phyloP scores from a whole-genome alignment of 148 eudicot genomes.

The Camellia sinensis region DNA sequence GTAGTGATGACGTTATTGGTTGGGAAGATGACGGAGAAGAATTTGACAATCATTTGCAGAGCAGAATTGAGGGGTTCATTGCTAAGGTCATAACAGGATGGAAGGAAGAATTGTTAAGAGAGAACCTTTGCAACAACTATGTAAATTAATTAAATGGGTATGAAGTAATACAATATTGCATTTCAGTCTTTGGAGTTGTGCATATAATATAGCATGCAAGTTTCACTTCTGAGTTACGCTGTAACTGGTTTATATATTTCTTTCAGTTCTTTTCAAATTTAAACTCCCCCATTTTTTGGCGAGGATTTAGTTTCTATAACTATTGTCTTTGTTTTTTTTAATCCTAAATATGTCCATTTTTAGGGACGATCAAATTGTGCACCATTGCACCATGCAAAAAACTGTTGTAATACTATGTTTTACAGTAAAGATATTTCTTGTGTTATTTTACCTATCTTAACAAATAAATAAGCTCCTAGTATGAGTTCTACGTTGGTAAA shows the following conservation, averaged over 20 bases:
- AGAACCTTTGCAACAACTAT: slow-evolving; percentile 16
- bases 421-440: too few relatives aligned
- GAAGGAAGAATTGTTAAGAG: slow-evolving; percentile 40
- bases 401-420: too few relatives aligned
- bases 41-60: slow-evolving; percentile 30
- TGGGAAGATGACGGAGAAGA: slow-evolving; percentile 18
- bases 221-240: background rate
- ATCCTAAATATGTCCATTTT: slow-evolving; percentile 1
- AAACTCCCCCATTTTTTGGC: slow-evolving; percentile 2
- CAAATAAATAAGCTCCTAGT: too few relatives aligned
- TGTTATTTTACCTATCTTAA: too few relatives aligned
- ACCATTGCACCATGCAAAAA: too few relatives aligned
- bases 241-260: background rate
- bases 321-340: background rate
- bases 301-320: too few relatives aligned
- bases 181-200: background rate
- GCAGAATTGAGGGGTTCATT: slow-evolving; percentile 37
- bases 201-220: background rate
- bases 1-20: too few relatives aligned
- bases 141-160: background rate
- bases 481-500: background rate
- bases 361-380: too few relatives aligned
- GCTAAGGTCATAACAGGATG: slow-evolving; percentile 41
- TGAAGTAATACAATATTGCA: background rate
- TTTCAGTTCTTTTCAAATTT: slow-evolving; percentile 19